These are phyloP conservation scores for Eugenia klotzschiana DNA, from an alignment of 441 rosid species.

Conservation along the genomic window DNA sequence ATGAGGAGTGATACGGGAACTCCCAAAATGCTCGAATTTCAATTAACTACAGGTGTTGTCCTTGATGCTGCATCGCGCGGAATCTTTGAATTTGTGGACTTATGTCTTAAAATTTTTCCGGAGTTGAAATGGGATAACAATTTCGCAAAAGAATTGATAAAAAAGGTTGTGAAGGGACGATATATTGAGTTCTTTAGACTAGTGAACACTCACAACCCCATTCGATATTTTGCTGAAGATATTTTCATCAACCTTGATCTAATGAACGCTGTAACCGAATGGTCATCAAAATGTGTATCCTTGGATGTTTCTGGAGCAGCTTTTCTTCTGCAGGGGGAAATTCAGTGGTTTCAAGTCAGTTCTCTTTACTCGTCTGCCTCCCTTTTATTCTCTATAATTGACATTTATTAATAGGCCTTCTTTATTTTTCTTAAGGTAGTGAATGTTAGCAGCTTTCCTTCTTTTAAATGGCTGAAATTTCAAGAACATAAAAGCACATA, in stretches of 20 bases:
- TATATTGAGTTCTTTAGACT: background rate
- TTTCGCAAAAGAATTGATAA: background rate
- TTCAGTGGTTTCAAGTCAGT: background rate
- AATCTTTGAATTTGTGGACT: background rate
- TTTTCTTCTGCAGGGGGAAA: background rate
- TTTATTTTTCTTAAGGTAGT: background rate
- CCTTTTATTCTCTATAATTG: background rate
- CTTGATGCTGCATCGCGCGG: background rate
- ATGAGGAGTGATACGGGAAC: too few relatives aligned
- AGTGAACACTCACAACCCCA: background rate
- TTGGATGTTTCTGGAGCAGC: background rate
- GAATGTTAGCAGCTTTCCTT: background rate
- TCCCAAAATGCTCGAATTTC: background rate
- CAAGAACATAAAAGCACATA: background rate
- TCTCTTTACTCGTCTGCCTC: background rate
- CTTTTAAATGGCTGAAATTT: background rate
- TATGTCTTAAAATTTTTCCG: background rate
- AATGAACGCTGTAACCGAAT: background rate
- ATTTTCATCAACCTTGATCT: rapidly evolving
- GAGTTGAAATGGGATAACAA: background rate
- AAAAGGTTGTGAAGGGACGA: background rate
- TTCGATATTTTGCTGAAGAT: background rate
- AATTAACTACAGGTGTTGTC: background rate
- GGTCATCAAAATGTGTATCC: background rate
- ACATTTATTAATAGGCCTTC: background rate